Evolutionary conservation across 352 stramenopile genomes (phyloP).

Genomic region (Globisporangium parvum): DNA sequence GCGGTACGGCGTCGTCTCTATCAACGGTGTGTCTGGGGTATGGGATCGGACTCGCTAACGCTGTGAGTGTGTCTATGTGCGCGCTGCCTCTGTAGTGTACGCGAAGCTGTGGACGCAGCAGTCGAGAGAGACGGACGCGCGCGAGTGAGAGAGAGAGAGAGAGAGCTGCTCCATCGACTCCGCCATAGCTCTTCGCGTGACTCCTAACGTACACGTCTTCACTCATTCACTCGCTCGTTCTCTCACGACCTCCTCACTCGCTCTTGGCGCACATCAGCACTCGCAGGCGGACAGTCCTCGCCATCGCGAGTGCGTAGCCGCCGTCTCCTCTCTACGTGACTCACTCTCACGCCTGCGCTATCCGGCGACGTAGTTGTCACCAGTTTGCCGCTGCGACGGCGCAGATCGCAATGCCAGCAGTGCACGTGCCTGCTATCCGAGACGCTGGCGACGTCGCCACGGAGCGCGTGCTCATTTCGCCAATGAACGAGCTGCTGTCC

Average conservation of each 20-base stretch:
- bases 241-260: neutral
- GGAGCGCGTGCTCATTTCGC: conserved; percentile 1
- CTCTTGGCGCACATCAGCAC: too few relatives aligned
- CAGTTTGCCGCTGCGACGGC: neutral
- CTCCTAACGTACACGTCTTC: too few relatives aligned
- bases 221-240: neutral
- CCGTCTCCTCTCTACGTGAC: neutral
- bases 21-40: neutral
- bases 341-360: too few relatives aligned
- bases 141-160: neutral
- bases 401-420: neutral
- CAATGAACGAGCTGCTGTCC: neutral
- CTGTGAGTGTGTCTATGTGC: conserved; percentile 4
- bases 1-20: conserved; percentile 19
- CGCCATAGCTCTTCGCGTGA: too few relatives aligned
- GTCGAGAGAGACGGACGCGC: conserved; percentile 20
- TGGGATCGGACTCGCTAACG: neutral
- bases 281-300: too few relatives aligned
- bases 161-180: neutral
- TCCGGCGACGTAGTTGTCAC: neutral
- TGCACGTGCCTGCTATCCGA: neutral
- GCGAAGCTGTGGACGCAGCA: conserved; percentile 36
- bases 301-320: neutral
- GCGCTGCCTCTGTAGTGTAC: conserved; percentile 16
- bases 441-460: neutral